Base-by-base conservation (phyloP, 2,329 filamentous ascomycete genomes). In the Rhytidhysteron rufulum region DNA sequence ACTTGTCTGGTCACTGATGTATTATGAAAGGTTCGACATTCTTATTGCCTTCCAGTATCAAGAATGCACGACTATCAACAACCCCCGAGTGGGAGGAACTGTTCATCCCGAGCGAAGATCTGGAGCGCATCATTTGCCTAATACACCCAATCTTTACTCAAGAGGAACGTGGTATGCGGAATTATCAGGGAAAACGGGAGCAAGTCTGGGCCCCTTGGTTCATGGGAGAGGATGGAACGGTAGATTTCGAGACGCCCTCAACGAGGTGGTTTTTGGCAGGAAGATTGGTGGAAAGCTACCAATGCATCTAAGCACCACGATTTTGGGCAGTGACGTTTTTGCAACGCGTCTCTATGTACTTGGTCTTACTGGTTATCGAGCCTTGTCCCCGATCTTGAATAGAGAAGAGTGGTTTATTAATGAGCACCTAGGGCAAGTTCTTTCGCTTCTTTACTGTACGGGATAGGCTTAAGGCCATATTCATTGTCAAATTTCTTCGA, bases 271-370 rank as follows among this genome's bases (percentile, higher is more conserved):
- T 58, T 31, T 55, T 68, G 15, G 53, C 46, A 18, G 61, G 53
- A 5, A 52, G 52, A 44, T 55, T 59, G 40, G 56, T 70, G 15
- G 53, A 63, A 42, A 62, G 53, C 29, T 60, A 57, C 36, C 53
- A 66, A 47, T 68, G 65, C 37, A 49, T 49, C 36, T 57, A 31
- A 27, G n/a, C n/a, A n/a, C n/a, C n/a, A n/a, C n/a, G n/a, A n/a
- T 30, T 17, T 13, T 13, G n/a, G 31, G 31, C 5, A 34, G 5
- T 4, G 31, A 18, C 5, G 31, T 20, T 34, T 34, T 16, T n/a
- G 11, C 5, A 34, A 34, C 15, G n/a, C n/a, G n/a, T n/a, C n/a
- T n/a, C n/a, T n/a, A n/a, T n/a, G n/a, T n/a, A n/a, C n/a, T n/a
- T n/a, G n/a, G n/a, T n/a, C n/a, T n/a, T n/a, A n/a, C n/a, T n/a